A percentile compares a stretch with the other conserved stretches of the same genome.
These are phyloP conservation scores for Alternaria burnsii DNA, from an alignment of 2,329 filamentous ascomycete species.

Conservation along the genomic window DNA sequence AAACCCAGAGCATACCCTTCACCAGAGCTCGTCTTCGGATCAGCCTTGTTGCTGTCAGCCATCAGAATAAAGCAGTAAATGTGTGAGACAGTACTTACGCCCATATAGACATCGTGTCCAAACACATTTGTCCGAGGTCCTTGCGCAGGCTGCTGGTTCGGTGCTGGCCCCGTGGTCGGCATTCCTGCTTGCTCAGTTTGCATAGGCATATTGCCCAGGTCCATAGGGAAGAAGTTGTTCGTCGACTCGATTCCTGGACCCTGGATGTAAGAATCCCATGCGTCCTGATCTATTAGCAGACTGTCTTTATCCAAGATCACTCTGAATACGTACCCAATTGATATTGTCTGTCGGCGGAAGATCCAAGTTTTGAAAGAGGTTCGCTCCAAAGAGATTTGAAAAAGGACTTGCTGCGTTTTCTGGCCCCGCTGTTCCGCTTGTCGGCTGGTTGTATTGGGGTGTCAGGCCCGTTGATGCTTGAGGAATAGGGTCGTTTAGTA, in stretches of 20 bases:
- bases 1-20: slow-evolving; percentile 43
- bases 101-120: slow-evolving; percentile 52
- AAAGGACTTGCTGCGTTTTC: slow-evolving; percentile 62
- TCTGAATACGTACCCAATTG: slow-evolving; percentile 65
- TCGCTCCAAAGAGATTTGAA: slow-evolving; percentile 62
- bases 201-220: slow-evolving; percentile 46
- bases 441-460: slow-evolving; percentile 47
- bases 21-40: slow-evolving; percentile 34
- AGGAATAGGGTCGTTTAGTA: slow-evolving; percentile 48
- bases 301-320: background rate
- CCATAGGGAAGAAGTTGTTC: slow-evolving; percentile 57
- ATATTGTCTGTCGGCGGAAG: slow-evolving; percentile 61
- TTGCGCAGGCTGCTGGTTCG: slow-evolving; percentile 22
- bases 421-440: slow-evolving; percentile 38
- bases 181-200: slow-evolving; percentile 38
- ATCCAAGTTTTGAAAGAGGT: slow-evolving; percentile 62
- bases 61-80: slow-evolving; percentile 1
- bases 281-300: slow-evolving; percentile 53
- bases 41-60: slow-evolving; percentile 32
- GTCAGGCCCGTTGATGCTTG: slow-evolving; percentile 43
- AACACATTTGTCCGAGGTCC: slow-evolving; percentile 42
- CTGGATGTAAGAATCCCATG: slow-evolving; percentile 75
- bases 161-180: slow-evolving; percentile 27
- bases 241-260: slow-evolving; percentile 58
- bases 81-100: slow-evolving; percentile 36